Percentiles rank a stretch among this genome's conserved stretches.
phyloP scores from a whole-genome alignment of 352 stramenopile genomes.

The Globisporangium irregulare region DNA sequence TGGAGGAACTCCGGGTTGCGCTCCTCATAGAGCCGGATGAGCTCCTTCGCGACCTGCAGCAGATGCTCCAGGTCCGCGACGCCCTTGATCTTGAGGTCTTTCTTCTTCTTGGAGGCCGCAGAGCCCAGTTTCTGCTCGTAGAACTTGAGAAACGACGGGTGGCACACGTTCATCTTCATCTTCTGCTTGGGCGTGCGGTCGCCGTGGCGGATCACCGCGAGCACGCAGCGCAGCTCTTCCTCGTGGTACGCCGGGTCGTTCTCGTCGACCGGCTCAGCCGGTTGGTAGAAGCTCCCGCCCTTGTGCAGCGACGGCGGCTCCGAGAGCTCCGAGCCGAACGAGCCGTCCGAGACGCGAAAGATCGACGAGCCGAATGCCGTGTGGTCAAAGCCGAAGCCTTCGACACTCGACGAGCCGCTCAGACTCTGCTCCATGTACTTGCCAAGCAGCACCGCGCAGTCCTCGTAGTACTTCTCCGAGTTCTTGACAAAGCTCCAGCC shows the following conservation, averaged over 20 bases:
- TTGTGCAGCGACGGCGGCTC: conserved; percentile 43
- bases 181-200: conserved; percentile 99
- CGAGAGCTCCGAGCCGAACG: conserved; percentile 49
- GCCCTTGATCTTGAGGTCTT: conserved; percentile 88
- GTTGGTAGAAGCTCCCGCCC: conserved; percentile 15
- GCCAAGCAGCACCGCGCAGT: conserved; percentile 93
- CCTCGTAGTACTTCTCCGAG: conserved; percentile 99
- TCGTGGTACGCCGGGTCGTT: conserved; percentile 48
- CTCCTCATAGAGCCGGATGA: conserved; percentile 65
- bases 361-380: conserved; percentile 57
- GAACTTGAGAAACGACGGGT: conserved; percentile 87
- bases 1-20: conserved; percentile 56
- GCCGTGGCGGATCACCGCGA: conserved; percentile 98
- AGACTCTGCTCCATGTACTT: conserved; percentile 77
- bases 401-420: conserved; percentile 18
- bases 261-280: conserved; percentile 20
- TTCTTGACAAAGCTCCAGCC: conserved; percentile 99
- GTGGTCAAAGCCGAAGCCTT: conserved; percentile 52
- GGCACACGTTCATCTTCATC: conserved; percentile 95
- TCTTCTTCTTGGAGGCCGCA: conserved; percentile 39
- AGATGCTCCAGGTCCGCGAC: conserved; percentile 77
- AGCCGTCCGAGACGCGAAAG: conserved; percentile 52
- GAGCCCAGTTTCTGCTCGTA: conserved; percentile 56
- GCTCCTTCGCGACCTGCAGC: conserved; percentile 71
- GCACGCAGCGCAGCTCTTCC: conserved; percentile 98